Evolutionary conservation across 1,139 yeast species (phyloP).

Genomic region (Candida smagusa): DNA sequence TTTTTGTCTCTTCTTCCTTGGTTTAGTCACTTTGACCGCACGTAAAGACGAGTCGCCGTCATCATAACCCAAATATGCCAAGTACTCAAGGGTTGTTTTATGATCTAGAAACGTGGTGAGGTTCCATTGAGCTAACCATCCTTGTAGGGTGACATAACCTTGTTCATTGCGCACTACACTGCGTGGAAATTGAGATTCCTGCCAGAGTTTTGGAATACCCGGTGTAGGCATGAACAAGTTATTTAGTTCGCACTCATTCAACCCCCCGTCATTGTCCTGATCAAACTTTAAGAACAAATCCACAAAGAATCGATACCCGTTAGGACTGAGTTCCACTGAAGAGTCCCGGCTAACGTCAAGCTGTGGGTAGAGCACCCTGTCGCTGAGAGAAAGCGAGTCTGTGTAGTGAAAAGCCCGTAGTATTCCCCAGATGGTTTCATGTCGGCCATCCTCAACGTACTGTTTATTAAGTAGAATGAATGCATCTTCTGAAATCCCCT

Average conservation of each 20-base stretch:
- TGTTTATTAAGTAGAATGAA: conserved; percentile 73
- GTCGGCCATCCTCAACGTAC: conserved; percentile 88
- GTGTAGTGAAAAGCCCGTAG: conserved; percentile 85
- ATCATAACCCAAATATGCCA: conserved; percentile 88
- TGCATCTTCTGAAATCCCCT: conserved; percentile 71
- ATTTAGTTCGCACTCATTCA: conserved; percentile 66
- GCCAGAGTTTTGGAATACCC: conserved; percentile 86
- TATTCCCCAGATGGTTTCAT: conserved; percentile 96
- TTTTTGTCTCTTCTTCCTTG: conserved; percentile 63
- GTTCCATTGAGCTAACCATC: conserved; percentile 99
- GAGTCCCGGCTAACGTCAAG: conserved; percentile 74
- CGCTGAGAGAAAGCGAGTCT: conserved; percentile 81
- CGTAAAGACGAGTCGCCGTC: conserved; percentile 39
- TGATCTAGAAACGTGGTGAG: conserved; percentile 88
- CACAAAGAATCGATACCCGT: conserved; percentile 89
- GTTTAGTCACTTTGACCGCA: conserved; percentile 80
- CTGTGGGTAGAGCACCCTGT: conserved; percentile 71
- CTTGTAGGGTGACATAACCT: conserved; percentile 88
- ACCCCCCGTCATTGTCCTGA: conserved; percentile 93
- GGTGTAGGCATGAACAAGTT: conserved; percentile 84
- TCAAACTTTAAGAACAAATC: conserved; percentile 85
- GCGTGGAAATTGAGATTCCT: conserved; percentile 77
- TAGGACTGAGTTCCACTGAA: conserved; percentile 88
- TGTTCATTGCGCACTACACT: conserved; percentile 87
- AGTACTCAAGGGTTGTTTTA: conserved; percentile 77